Percentiles rank a stretch among this genome's conserved stretches.
These are phyloP conservation scores for Globisporangium nagaii DNA, from an alignment of 352 stramenopile genomes.

Conservation along the genomic window DNA sequence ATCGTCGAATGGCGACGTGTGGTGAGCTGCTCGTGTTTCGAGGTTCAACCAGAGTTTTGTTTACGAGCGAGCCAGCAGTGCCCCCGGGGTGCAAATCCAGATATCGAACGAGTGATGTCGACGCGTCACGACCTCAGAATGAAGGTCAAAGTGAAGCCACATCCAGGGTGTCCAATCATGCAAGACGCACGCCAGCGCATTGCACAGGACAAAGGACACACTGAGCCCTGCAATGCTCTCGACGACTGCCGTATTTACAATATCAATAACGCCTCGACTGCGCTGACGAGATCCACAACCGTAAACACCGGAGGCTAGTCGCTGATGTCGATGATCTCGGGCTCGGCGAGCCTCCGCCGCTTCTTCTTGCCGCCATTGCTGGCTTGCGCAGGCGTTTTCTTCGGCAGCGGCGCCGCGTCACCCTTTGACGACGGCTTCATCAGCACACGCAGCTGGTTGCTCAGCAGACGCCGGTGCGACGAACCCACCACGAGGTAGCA, in stretches of 20 bases:
- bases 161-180: too few relatives aligned
- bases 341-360: background rate
- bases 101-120: too few relatives aligned
- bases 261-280: too few relatives aligned
- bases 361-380: background rate
- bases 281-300: too few relatives aligned
- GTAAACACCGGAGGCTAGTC: too few relatives aligned
- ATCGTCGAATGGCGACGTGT: background rate
- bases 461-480: conserved; percentile 23
- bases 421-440: conserved; percentile 11
- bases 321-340: conserved; percentile 32
- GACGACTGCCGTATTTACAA: too few relatives aligned
- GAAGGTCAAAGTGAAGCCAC: too few relatives aligned
- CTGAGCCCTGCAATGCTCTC: too few relatives aligned
- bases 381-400: background rate
- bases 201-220: too few relatives aligned
- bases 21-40: background rate
- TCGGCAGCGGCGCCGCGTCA: background rate
- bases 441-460: conserved; percentile 8
- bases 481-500: conserved; percentile 56
- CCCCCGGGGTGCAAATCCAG: too few relatives aligned
- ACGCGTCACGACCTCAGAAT: background rate
- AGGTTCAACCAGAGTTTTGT: background rate
- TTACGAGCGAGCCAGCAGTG: too few relatives aligned
- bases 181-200: too few relatives aligned